phyloP scores from a whole-genome alignment of 371 early-diverging fungal genomes.

The Choanephora cucurbitarum region DNA sequence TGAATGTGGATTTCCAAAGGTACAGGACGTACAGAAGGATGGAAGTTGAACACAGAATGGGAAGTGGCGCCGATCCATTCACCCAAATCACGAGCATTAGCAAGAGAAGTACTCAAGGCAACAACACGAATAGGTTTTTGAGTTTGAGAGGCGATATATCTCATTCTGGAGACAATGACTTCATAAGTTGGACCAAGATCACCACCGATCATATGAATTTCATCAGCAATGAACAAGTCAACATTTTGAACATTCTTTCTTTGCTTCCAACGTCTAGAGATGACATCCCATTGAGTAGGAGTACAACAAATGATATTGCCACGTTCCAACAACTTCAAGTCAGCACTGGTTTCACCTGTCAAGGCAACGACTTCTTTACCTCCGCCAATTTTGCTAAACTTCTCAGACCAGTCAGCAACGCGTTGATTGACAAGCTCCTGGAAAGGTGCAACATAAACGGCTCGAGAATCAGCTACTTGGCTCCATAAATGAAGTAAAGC shows the following conservation, averaged over 20 bases:
- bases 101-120: conserved; percentile 85
- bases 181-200: conserved; percentile 88
- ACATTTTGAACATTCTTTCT: conserved; percentile 90
- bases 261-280: conserved; percentile 95
- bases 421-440: conserved; percentile 85
- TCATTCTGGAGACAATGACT: conserved; percentile 90
- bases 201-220: conserved; percentile 94
- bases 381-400: conserved; percentile 67
- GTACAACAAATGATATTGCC: conserved; percentile 94
- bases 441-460: conserved; percentile 94
- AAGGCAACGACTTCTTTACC: conserved; percentile 85
- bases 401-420: conserved; percentile 75
- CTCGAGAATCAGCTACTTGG: conserved; percentile 58
- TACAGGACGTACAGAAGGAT: conserved; percentile 89
- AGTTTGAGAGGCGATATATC: conserved; percentile 86
- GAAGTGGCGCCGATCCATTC: conserved; percentile 93
- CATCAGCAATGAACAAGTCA: conserved; percentile 93
- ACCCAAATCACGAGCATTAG: conserved; percentile 94
- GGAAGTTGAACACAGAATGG: conserved; percentile 88
- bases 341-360: conserved; percentile 95
- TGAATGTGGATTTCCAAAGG: conserved; percentile 95
- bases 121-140: conserved; percentile 87
- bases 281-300: conserved; percentile 98
- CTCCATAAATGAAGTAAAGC: conserved; percentile 89
- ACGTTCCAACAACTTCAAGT: conserved; percentile 82